Conservation (phyloP, 2,329 filamentous ascomycete species). For the Byssothecium circinans region DNA sequence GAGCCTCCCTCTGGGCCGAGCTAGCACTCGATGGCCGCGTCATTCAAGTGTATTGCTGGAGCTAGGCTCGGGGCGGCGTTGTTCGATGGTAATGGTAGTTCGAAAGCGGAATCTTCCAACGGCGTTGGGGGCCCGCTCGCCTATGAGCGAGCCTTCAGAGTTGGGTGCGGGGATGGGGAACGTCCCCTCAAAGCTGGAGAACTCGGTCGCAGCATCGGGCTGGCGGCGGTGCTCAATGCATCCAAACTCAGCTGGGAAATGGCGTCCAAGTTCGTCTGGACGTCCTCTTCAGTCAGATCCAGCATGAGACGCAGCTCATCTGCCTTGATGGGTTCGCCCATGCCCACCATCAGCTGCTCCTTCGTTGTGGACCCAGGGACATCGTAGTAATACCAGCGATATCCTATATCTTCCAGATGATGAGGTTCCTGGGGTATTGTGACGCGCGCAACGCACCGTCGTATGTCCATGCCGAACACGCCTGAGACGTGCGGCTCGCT, state of each 20-base stretch:
- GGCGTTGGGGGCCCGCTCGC: background rate
- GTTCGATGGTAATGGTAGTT: background rate
- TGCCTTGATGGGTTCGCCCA: constrained; percentile 37
- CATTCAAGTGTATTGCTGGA: background rate
- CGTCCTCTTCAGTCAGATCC: constrained; percentile 39
- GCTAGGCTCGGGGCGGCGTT: background rate
- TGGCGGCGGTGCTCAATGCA: constrained; percentile 39
- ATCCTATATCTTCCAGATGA: constrained; percentile 33
- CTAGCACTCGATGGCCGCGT: background rate
- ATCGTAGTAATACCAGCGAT: constrained; percentile 38
- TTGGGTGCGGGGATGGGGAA: constrained; percentile 37
- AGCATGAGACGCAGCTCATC: constrained; percentile 43
- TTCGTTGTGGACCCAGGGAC: constrained; percentile 28
- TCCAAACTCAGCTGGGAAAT: constrained; percentile 44
- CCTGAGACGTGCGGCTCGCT: constrained; percentile 35
- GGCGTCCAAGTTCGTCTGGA: constrained; percentile 34
- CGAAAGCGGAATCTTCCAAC: background rate
- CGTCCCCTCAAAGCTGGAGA: constrained; percentile 39
- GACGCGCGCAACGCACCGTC: constrained; percentile 32
- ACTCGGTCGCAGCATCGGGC: constrained; percentile 39
- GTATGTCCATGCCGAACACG: constrained; percentile 43
- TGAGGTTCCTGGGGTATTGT: constrained; percentile 40
- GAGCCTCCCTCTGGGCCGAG: too few relatives aligned
- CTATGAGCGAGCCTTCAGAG: constrained; percentile 9
- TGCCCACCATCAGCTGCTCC: constrained; percentile 40